Evolutionary conservation across 2,329 filamentous ascomycete species (phyloP).

Genomic region (Fusarium foetens): DNA sequence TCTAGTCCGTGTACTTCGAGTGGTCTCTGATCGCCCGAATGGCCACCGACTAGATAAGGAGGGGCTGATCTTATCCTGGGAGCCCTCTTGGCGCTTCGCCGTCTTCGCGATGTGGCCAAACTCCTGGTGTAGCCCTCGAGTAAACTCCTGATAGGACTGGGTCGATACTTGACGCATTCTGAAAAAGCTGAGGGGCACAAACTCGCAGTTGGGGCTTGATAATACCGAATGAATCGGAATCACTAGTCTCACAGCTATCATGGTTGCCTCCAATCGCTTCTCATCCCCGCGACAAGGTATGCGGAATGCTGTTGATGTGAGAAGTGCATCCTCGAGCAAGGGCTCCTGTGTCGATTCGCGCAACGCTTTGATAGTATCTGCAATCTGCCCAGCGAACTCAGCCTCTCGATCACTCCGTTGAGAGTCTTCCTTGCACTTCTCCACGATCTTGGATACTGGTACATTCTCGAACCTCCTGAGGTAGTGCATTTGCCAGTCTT

Average conservation of each 20-base stretch:
- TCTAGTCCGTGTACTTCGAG: neutral
- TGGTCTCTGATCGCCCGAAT: constrained; percentile 17
- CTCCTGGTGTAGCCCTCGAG: constrained; percentile 69
- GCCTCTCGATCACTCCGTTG: constrained; percentile 51
- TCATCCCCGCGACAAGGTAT: constrained; percentile 51
- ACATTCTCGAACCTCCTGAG: constrained; percentile 61
- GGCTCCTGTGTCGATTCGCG: constrained; percentile 56
- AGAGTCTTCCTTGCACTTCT: constrained; percentile 50
- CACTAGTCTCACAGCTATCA: constrained; percentile 69
- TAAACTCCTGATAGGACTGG: constrained; percentile 68
- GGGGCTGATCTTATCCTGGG: constrained; percentile 1
- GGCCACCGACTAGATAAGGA: constrained; percentile 28
- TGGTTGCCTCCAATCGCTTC: constrained; percentile 36
- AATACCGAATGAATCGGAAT: constrained; percentile 69
- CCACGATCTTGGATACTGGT: constrained; percentile 48
- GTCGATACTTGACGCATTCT: constrained; percentile 72
- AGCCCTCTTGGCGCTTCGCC: constrained; percentile 5
- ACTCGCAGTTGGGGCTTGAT: constrained; percentile 63
- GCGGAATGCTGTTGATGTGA: constrained; percentile 56
- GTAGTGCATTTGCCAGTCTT: constrained; percentile 65
- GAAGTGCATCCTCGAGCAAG: constrained; percentile 58
- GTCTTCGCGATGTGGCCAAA: constrained; percentile 61
- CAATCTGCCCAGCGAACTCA: constrained; percentile 58
- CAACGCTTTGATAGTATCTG: constrained; percentile 54
- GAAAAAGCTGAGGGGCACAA: constrained; percentile 72